These are phyloP conservation scores for Phytophthora aleatoria DNA, from an alignment of 352 stramenopile genomes.

Conservation along the genomic window DNA sequence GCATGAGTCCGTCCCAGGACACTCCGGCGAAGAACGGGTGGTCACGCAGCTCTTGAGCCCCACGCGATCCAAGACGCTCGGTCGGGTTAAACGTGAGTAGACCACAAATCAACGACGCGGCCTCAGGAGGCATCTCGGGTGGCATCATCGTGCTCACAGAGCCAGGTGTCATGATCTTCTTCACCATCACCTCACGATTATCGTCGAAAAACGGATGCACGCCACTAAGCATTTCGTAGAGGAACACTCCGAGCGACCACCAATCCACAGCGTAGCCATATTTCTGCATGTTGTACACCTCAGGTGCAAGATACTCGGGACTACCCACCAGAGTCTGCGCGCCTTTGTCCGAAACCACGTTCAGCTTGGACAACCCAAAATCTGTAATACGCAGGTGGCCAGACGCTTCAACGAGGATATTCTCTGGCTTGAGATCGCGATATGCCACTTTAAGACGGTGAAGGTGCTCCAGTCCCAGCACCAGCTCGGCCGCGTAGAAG, in stretches of 20 bases:
- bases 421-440: slow-evolving; percentile 98
- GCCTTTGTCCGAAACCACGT: slow-evolving; percentile 72
- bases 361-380: slow-evolving; percentile 91
- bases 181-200: slow-evolving; percentile 83
- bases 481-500: slow-evolving; percentile 98
- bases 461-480: slow-evolving; percentile 94
- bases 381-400: slow-evolving; percentile 98
- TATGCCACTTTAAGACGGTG: slow-evolving; percentile 96
- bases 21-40: slow-evolving; percentile 89
- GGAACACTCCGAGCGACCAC: slow-evolving; percentile 91
- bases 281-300: slow-evolving; percentile 76
- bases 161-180: slow-evolving; percentile 87
- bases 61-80: slow-evolving; percentile 64
- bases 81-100: slow-evolving; percentile 80
- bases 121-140: slow-evolving; percentile 64
- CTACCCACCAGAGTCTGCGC: slow-evolving; percentile 80
- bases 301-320: slow-evolving; percentile 91
- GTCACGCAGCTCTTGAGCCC: slow-evolving; percentile 68
- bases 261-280: slow-evolving; percentile 91
- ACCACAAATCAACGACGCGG: slow-evolving; percentile 70
- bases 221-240: slow-evolving; percentile 92
- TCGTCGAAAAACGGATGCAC: slow-evolving; percentile 89
- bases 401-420: slow-evolving; percentile 85
- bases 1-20: slow-evolving; percentile 82
- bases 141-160: slow-evolving; percentile 69